These are phyloP conservation scores for Debaryomyces singareniensis DNA, from an alignment of 1,139 yeast genomes.

Conservation along the genomic window DNA sequence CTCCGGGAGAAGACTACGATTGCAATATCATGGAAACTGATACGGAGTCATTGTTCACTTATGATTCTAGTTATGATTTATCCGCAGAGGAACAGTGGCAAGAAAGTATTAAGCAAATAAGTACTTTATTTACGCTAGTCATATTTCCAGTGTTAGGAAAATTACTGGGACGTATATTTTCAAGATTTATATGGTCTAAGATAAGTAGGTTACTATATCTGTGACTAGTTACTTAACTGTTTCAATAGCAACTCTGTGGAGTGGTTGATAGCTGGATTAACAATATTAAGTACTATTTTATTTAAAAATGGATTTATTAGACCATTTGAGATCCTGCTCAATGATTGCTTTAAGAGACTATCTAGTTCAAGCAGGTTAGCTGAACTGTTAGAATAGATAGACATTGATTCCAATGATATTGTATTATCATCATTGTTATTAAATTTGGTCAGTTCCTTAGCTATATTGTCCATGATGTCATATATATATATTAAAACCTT, in stretches of 20 bases:
- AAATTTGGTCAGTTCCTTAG: not conserved
- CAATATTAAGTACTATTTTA: conserved; percentile 24
- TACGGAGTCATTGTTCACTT: conserved; percentile 10
- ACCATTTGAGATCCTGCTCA: conserved; percentile 27
- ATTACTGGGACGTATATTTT: conserved; percentile 59
- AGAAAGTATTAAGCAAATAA: conserved; percentile 60
- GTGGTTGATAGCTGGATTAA: conserved; percentile 21
- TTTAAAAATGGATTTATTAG: conserved; percentile 35
- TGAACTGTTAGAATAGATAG: not conserved
- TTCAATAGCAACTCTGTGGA: conserved; percentile 27
- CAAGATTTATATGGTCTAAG: conserved; percentile 33
- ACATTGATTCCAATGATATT: not conserved
- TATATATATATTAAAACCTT: conserved; percentile 26
- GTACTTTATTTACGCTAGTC: conserved; percentile 49
- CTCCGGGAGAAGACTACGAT: not conserved
- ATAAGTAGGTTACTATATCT: conserved; percentile 19
- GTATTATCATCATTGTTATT: conserved; percentile 6
- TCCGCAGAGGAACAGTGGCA: conserved; percentile 77
- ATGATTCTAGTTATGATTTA: conserved; percentile 10
- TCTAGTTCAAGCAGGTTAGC: not conserved
- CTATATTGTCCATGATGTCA: conserved; percentile 14
- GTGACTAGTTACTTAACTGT: conserved; percentile 10
- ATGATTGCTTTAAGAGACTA: conserved; percentile 19
- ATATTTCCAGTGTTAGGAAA: conserved; percentile 68
- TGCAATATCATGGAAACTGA: conserved; percentile 8